Conservation (phyloP, 2,329 filamentous ascomycete species). For the Tolypocladium ophioglossoides region DNA sequence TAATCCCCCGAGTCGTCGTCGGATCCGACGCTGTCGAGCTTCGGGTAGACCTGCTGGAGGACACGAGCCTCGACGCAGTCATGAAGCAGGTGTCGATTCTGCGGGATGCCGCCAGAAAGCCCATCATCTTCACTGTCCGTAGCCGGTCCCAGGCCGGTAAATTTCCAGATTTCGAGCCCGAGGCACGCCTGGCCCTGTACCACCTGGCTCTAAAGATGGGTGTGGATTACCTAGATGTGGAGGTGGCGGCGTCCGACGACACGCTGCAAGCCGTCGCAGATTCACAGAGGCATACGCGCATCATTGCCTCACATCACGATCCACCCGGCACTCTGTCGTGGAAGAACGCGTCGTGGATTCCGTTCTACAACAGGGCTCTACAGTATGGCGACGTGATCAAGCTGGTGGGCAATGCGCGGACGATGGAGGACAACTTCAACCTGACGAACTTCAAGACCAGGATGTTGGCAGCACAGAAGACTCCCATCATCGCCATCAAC, state of each 20-base stretch:
- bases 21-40: conserved; percentile 91
- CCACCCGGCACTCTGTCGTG: conserved; percentile 69
- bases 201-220: conserved; percentile 69
- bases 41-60: conserved; percentile 79
- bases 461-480: conserved; percentile 61
- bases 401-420: conserved; percentile 71
- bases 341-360: conserved; percentile 87
- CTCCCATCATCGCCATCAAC: conserved; percentile 90
- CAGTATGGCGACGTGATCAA: conserved; percentile 92
- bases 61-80: conserved; percentile 67
- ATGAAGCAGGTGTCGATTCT: conserved; percentile 72
- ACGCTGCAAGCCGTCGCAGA: conserved; percentile 60
- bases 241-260: conserved; percentile 75
- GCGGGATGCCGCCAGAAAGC: conserved; percentile 59
- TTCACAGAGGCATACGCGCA: conserved; percentile 59
- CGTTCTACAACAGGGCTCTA: conserved; percentile 79
- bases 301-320: conserved; percentile 96
- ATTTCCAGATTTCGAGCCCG: conserved; percentile 67
- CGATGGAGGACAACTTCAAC: conserved; percentile 76
- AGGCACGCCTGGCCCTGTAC: conserved; percentile 68
- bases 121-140: conserved; percentile 86
- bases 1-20: conserved; percentile 63
- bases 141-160: conserved; percentile 78
- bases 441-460: conserved; percentile 71
- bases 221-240: conserved; percentile 86